Evolutionary conservation across 805 yeast genomes (phyloP).

Genomic region (Schizosaccharomyces cryophilus): DNA sequence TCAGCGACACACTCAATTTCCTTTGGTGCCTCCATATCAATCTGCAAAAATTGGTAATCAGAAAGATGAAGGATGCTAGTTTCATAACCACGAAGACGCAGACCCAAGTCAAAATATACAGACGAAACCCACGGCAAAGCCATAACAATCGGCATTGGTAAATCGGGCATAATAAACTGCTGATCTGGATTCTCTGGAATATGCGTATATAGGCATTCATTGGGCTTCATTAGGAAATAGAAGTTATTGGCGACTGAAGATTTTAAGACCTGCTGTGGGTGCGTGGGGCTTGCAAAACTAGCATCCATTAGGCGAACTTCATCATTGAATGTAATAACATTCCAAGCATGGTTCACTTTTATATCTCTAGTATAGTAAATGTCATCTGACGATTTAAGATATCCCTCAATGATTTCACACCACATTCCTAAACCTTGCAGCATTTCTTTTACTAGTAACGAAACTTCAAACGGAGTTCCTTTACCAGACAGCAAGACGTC

Average conservation of each 20-base stretch:
- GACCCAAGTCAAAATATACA: slow-evolving; percentile 35
- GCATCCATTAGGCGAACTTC: slow-evolving; percentile 66
- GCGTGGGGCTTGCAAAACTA: slow-evolving; percentile 33
- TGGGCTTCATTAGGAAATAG: slow-evolving; percentile 60
- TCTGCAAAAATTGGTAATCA: slow-evolving; percentile 58
- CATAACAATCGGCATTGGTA: slow-evolving; percentile 53
- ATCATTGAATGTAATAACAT: slow-evolving; percentile 47
- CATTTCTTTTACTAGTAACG: slow-evolving; percentile 50
- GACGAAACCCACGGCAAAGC: slow-evolving; percentile 75
- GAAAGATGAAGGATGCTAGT: slow-evolving; percentile 48
- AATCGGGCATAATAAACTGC: slow-evolving; percentile 70
- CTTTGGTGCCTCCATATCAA: slow-evolving; percentile 45
- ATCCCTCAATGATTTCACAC: slow-evolving; percentile 59
- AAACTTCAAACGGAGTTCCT: slow-evolving; percentile 48
- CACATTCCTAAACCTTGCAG: slow-evolving; percentile 45
- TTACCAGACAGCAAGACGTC: slow-evolving; percentile 15
- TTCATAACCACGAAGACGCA: slow-evolving; percentile 44
- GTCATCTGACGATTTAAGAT: slow-evolving; percentile 51
- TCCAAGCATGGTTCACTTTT: slow-evolving; percentile 69
- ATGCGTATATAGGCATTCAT: slow-evolving; percentile 57
- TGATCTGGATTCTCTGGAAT: slow-evolving; percentile 55
- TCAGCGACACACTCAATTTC: slow-evolving; percentile 42
- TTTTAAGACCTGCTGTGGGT: slow-evolving; percentile 23
- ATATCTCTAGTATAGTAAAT: slow-evolving; percentile 20
- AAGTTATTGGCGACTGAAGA: slow-evolving; percentile 22